Conservation (phyloP, 257 asterid genomes). For the Nyctanthes arbortristis region DNA sequence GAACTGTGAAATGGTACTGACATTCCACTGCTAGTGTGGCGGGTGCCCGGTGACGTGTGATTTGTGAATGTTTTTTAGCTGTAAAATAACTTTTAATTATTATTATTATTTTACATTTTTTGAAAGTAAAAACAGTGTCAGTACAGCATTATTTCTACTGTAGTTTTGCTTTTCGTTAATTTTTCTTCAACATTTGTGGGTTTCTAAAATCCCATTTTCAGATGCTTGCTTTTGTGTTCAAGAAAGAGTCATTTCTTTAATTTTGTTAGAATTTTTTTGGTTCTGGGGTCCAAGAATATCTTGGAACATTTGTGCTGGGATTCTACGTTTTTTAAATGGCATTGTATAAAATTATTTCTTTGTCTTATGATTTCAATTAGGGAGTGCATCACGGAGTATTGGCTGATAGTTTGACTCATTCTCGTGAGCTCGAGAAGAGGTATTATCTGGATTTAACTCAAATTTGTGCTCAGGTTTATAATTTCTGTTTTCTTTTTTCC, state of each 20-base stretch:
- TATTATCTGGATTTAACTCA: constrained; percentile 31
- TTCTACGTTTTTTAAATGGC: constrained; percentile 17
- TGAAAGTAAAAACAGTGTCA: constrained; percentile 18
- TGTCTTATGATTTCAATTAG: constrained; percentile 22
- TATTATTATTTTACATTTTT: constrained; percentile 10
- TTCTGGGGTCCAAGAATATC: constrained; percentile 26
- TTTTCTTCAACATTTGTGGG: constrained; percentile 17
- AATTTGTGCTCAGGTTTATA: constrained; percentile 28
- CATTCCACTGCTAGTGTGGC: constrained; percentile 32
- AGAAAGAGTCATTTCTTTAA: constrained; percentile 14
- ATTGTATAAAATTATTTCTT: constrained; percentile 31
- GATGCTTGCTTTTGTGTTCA: constrained; percentile 29
- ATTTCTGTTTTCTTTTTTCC: not conserved
- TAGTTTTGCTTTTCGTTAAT: constrained; percentile 23
- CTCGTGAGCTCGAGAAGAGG: constrained; percentile 29
- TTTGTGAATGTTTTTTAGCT: constrained; percentile 16
- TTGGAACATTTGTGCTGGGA: constrained; percentile 38
- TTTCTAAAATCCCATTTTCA: constrained; percentile 30
- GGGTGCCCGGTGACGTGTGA: constrained; percentile 35
- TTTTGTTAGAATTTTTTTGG: constrained; percentile 21
- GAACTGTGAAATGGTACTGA: constrained; percentile 27
- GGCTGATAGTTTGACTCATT: constrained; percentile 19
- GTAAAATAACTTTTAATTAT: not conserved
- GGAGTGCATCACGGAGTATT: constrained; percentile 28
- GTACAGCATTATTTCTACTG: constrained; percentile 30